Conservation (phyloP, 306 rosid species). For the Ammopiptanthus mongolicus region DNA sequence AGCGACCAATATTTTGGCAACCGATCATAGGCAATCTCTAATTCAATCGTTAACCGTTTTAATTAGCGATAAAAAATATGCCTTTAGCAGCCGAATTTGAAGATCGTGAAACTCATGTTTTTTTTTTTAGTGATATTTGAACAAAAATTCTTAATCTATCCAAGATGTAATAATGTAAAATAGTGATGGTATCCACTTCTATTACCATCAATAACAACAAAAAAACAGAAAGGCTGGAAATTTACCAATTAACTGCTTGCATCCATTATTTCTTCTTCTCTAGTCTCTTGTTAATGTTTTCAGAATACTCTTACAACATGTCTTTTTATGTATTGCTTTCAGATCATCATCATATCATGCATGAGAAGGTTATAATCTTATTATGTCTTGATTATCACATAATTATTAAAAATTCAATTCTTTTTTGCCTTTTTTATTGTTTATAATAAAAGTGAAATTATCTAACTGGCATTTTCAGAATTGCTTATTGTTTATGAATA, state of each 20-base stretch:
- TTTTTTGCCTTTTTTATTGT: not conserved
- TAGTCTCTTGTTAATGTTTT: not conserved
- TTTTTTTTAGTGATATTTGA: too few relatives aligned
- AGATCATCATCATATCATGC: slow-evolving; percentile 8
- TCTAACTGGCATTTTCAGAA: not conserved
- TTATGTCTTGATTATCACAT: not conserved
- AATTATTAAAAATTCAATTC: not conserved
- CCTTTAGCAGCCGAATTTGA: too few relatives aligned
- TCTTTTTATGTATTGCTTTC: not conserved
- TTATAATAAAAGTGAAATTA: not conserved
- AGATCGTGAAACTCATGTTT: too few relatives aligned
- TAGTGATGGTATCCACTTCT: not conserved
- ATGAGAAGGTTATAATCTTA: not conserved
- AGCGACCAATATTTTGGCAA: too few relatives aligned
- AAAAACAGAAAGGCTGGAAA: not conserved
- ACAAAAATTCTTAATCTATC: too few relatives aligned
- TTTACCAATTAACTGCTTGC: not conserved
- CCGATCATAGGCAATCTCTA: too few relatives aligned
- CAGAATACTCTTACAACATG: not conserved
- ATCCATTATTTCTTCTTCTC: not conserved
- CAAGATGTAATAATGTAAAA: too few relatives aligned
- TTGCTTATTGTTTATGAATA: not conserved
- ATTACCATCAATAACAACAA: not conserved
- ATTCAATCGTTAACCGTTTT: too few relatives aligned
- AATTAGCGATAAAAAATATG: too few relatives aligned